Base-by-base conservation (phyloP, 768 basidiomycete genomes). In the Coprinopsis marcescibilis region DNA sequence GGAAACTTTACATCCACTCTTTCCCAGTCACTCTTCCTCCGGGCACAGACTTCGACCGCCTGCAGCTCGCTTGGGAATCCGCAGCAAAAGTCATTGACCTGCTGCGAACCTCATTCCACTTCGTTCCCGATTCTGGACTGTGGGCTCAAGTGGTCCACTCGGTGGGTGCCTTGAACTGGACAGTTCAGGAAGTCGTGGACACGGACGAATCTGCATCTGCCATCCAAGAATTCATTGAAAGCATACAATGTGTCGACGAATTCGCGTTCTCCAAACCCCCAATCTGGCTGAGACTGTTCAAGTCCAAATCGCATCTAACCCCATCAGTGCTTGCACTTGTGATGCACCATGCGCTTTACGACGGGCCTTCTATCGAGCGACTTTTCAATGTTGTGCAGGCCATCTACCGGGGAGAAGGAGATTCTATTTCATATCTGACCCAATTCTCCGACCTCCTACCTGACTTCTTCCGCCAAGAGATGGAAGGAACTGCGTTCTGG, bases 321-420 rank as follows among this genome's bases (percentile, higher is more conserved):
- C 39, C 13, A 45, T 36, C 21, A 41, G 45, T 26, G 56, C 50
- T 76, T 4, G 65, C 71, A 11, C 50, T 76, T 2, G 62, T 66
- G 32, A 64, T 75, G 60, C 74, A 76, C 52, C 74, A 76, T 52
- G 71, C 72, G 2, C 48, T 75, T 15, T 76, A 76, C 46, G 74
- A 76, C 48, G 74, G 74, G 10, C 37, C 68, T 21, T 71, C 74
- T 10, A 52, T 75, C 14, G 57, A 56, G n/a, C 59, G 55, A 21
- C 59, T 76, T 5, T 49, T 73, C 11, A 48, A 60, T 10, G 44
- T 56, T 21, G 58, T 75, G 2, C 55, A 65, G 34, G 38, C 45
- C 13, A 40, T 63, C 7, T 75, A 75, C 48, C 43, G 38, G 23
- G 56, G 56, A 17, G 13, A 37, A 21, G 56, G 56, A 17, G 13